phyloP scores from a whole-genome alignment of 2,329 filamentous ascomycete genomes.

The Lachnellula suecica region DNA sequence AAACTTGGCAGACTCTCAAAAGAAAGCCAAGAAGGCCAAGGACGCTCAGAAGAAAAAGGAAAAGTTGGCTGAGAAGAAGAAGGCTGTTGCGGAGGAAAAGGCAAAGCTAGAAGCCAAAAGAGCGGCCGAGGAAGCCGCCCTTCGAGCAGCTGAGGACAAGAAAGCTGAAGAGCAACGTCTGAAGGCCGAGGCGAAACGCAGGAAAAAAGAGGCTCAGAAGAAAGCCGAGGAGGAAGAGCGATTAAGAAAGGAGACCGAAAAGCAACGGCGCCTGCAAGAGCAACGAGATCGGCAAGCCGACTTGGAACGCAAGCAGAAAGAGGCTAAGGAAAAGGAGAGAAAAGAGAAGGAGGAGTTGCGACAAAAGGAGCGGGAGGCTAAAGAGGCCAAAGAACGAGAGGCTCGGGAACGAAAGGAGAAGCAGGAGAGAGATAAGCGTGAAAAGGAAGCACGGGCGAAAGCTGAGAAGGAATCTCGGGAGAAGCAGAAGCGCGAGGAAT shows the following conservation, averaged over 20 bases:
- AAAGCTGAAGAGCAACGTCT: conserved; percentile 76
- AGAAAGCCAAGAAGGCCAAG: conserved; percentile 88
- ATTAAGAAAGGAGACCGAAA: conserved; percentile 80
- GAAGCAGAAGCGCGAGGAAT: conserved; percentile 44
- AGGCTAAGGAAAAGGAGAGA: conserved; percentile 79
- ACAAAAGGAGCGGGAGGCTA: conserved; percentile 74
- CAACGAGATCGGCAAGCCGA: conserved; percentile 85
- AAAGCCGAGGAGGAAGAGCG: conserved; percentile 90
- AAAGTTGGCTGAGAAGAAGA: conserved; percentile 86
- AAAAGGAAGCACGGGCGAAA: conserved; percentile 52
- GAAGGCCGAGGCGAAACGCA: conserved; percentile 86
- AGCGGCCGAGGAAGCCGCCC: conserved; percentile 79
- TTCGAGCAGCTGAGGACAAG: conserved; percentile 73
- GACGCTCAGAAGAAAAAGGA: conserved; percentile 96
- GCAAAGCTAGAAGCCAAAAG: conserved; percentile 85
- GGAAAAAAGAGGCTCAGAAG: conserved; percentile 86
- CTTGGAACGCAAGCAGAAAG: conserved; percentile 77
- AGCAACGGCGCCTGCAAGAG: conserved; percentile 74
- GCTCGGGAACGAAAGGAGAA: conserved; percentile 57
- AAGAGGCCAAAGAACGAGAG: conserved; percentile 63
- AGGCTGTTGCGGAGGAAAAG: conserved; percentile 86
- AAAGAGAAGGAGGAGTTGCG: conserved; percentile 82
- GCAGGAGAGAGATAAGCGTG: conserved; percentile 57
- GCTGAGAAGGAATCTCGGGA: conserved; percentile 49
- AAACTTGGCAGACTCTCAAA: conserved; percentile 69